Evolutionary conservation across 2,329 filamentous ascomycete genomes (phyloP).

Genomic region (Diaporthe capsici): DNA sequence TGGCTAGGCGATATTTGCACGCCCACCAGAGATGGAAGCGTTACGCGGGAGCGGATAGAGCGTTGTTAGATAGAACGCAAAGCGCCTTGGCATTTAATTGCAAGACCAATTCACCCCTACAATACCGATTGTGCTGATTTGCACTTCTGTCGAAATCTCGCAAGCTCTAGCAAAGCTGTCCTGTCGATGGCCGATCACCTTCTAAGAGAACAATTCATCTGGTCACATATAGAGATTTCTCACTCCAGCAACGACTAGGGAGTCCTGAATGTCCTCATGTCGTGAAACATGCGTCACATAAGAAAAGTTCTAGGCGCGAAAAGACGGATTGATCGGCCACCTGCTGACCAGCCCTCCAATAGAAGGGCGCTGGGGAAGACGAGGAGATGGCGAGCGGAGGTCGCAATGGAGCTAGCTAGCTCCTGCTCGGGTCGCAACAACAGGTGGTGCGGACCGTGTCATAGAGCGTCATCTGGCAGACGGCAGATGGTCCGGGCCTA

Average conservation of each 20-base stretch:
- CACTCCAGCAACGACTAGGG: neutral
- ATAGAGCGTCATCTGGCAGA: conserved; percentile 29
- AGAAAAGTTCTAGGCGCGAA: neutral
- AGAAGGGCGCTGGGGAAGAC: neutral
- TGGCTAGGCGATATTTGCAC: too few species aligned
- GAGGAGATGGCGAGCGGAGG: conserved; percentile 5
- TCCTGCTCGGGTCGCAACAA: neutral
- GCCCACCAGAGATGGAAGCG: neutral
- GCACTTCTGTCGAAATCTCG: neutral
- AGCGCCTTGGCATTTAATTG: too few species aligned
- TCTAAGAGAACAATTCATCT: neutral
- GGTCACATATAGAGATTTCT: neutral
- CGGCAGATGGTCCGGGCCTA: conserved; percentile 19
- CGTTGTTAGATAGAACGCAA: neutral
- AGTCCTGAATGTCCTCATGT: neutral
- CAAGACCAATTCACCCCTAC: neutral
- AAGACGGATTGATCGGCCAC: neutral
- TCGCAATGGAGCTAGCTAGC: conserved; percentile 11
- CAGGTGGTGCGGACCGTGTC: conserved; percentile 15
- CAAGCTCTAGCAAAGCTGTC: neutral
- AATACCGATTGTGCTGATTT: neutral
- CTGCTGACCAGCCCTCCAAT: conserved; percentile 4
- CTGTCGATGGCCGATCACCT: neutral
- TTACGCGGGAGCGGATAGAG: neutral
- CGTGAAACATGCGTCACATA: neutral